phyloP scores from a whole-genome alignment of 2,329 filamentous ascomycete genomes.

The Chrysosporium keratinophilum region DNA sequence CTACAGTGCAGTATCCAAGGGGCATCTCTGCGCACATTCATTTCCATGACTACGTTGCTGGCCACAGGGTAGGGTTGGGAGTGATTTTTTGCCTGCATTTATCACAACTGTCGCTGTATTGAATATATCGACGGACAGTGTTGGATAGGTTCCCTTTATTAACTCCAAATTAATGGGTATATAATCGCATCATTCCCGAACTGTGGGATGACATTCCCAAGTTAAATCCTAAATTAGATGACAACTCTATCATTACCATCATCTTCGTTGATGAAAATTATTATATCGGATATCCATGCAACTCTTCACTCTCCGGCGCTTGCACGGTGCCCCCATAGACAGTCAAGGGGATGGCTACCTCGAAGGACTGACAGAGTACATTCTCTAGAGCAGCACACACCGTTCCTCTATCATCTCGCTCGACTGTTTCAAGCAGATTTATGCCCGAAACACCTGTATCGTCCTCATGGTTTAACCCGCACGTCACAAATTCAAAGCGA shows the following conservation, averaged over 20 bases:
- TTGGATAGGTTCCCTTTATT: too few species aligned
- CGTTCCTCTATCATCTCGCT: conserved; percentile 65
- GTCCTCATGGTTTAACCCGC: conserved; percentile 39
- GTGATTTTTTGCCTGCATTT: too few species aligned
- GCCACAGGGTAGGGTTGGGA: too few species aligned
- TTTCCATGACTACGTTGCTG: too few species aligned
- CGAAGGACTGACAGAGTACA: conserved; percentile 77
- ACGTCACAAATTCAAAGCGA: conserved; percentile 83
- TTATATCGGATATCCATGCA: conserved; percentile 34
- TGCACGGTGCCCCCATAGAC: conserved; percentile 57
- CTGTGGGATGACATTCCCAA: background rate
- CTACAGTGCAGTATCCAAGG: too few species aligned
- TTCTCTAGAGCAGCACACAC: conserved; percentile 69
- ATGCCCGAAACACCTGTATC: conserved; percentile 30
- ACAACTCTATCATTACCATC: too few species aligned
- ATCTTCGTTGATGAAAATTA: background rate
- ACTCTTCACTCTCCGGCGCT: conserved; percentile 32
- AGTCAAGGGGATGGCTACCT: conserved; percentile 71
- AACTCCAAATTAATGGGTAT: too few species aligned
- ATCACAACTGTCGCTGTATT: too few species aligned
- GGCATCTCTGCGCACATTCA: too few species aligned
- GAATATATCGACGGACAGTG: too few species aligned
- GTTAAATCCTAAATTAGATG: background rate
- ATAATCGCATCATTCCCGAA: too few species aligned
- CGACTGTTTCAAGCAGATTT: conserved; percentile 66